Percentiles rank a stretch among this genome's conserved stretches.
These are phyloP conservation scores for Conticribra guillardii DNA, from an alignment of 108 stramenopile genomes.

Conservation along the genomic window DNA sequence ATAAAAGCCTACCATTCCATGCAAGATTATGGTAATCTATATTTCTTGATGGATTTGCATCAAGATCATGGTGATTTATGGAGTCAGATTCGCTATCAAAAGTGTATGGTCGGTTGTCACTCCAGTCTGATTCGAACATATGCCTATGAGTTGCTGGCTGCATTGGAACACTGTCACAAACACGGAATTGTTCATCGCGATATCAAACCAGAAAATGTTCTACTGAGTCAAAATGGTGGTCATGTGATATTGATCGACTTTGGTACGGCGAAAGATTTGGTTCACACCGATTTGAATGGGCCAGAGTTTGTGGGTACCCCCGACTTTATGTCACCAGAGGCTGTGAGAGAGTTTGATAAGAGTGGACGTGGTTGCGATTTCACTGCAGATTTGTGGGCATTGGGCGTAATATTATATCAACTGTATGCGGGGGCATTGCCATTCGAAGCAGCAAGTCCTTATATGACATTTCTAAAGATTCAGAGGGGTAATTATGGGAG, in stretches of 20 bases:
- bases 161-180: constrained; percentile 88
- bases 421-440: constrained; percentile 78
- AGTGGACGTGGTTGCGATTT: constrained; percentile 46
- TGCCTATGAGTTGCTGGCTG: constrained; percentile 84
- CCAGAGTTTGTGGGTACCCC: constrained; percentile 99
- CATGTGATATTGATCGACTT: constrained; percentile 96
- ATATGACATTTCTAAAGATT: constrained; percentile 88
- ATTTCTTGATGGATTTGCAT: constrained; percentile 92
- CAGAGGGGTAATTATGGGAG: constrained; percentile 60
- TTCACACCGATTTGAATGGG: constrained; percentile 94
- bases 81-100: constrained; percentile 67
- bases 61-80: constrained; percentile 90
- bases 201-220: constrained; percentile 95
- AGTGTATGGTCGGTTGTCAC: constrained; percentile 79
- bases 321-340: constrained; percentile 98
- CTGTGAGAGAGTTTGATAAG: constrained; percentile 65
- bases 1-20: constrained; percentile 88
- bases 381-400: constrained; percentile 85
- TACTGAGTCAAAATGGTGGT: constrained; percentile 74
- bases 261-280: constrained; percentile 96
- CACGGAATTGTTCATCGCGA: constrained; percentile 97
- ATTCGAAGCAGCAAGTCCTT: constrained; percentile 86
- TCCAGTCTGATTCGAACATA: constrained; percentile 76
- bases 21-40: constrained; percentile 67
- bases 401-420: constrained; percentile 80